Evolutionary conservation across 2,329 filamentous ascomycete species (phyloP), one percentile per base, ranked within the genome.

Genomic region (Monilinia vaccinii-corymbosi): DNA sequence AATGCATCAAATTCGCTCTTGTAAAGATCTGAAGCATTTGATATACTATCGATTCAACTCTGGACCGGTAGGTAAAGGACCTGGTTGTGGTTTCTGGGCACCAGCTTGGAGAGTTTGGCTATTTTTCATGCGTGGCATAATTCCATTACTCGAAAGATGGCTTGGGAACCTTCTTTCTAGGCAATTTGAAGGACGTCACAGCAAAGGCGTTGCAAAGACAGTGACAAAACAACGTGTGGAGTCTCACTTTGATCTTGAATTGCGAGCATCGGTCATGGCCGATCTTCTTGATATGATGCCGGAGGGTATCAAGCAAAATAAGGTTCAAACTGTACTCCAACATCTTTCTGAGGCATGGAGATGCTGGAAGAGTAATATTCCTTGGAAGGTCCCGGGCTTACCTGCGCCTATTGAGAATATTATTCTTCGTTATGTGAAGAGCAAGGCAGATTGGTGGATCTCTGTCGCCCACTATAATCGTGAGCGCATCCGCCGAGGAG

Each of bases 231-330:
- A 99, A 76, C 90, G 94, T 76, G 94, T 99, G 7, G 94, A 99
- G 72, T 97, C 94, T 28, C 95, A 99, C 73, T 99, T 97, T 71
- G 94, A 99, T 75, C 81, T 99, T 60, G 94, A 99, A 75, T 85
- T 99, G 55, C 90, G 94, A 70, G 95, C 95, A 18, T 97, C 94
- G 0, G 94, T 99, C 66, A 99, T 99, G 93, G 91, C 93, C 48
- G 94, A 99, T 75, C 79, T 99, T 55, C 97, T 97, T 89, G 94
- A 99, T 71, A 99, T 99, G 95, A 99, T 99, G 94, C 94, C 94
- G 0, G 95, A 99, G 73, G 94, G 94, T 66, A 97, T 99, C 77
- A 97, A 97, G 75, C 94, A 99, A 73, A 99, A 94, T 78, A 99
- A 99, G 77, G 91, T 99, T 74, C 96, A 99, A 74, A 96, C 92